Evolutionary conservation across 768 basidiomycete genomes (phyloP).

Genomic region (Megacollybia marginata): DNA sequence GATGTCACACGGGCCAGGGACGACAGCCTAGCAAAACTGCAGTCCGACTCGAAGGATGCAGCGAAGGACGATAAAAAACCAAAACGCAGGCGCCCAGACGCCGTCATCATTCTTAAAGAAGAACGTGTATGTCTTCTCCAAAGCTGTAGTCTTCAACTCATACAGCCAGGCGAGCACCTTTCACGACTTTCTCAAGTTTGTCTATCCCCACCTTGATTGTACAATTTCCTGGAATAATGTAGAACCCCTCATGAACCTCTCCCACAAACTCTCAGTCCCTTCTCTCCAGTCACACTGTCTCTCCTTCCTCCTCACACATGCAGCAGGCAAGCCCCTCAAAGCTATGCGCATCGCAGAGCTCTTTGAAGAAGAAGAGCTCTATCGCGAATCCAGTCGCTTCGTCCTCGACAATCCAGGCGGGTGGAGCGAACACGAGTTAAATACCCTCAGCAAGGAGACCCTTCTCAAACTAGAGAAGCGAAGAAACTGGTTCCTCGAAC

Average conservation of each 20-base stretch:
- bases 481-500: conserved; percentile 92
- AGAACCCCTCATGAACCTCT: conserved; percentile 84
- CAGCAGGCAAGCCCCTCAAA: conserved; percentile 88
- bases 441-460: conserved; percentile 76
- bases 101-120: conserved; percentile 84
- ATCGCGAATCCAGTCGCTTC: conserved; percentile 85
- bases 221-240: conserved; percentile 96
- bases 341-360: conserved; percentile 89
- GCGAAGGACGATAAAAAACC: conserved; percentile 13
- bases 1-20: conserved; percentile 38
- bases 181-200: not conserved
- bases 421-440: conserved; percentile 73
- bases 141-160: conserved; percentile 92
- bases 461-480: conserved; percentile 85
- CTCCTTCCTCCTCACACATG: conserved; percentile 84
- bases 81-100: conserved; percentile 53
- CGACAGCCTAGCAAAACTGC: conserved; percentile 54
- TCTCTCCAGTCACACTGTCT: conserved; percentile 77
- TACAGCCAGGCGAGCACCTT: conserved; percentile 75
- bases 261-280: conserved; percentile 82
- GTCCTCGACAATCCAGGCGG: conserved; percentile 89
- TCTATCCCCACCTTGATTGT: conserved; percentile 61
- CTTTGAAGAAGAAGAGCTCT: conserved; percentile 85
- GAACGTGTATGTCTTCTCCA: conserved; percentile 82
- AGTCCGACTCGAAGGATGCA: conserved; percentile 22